Evolutionary conservation across 2,329 filamentous ascomycete genomes (phyloP).

Genomic region (Stagonosporopsis rhizophila): DNA sequence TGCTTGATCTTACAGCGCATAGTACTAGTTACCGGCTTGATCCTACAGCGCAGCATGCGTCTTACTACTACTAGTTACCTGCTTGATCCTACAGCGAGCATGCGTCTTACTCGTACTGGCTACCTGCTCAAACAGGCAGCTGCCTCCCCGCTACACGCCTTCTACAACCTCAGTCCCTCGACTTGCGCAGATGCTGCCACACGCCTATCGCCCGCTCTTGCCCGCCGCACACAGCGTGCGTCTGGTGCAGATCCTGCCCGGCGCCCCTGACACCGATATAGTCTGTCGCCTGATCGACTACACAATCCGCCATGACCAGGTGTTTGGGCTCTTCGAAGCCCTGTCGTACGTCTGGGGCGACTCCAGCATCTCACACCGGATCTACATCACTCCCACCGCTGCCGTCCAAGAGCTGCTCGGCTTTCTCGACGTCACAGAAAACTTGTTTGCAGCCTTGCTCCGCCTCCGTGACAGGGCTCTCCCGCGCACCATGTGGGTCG

Average conservation of each 20-base stretch:
- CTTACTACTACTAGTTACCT: no score
- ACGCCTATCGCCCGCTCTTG: background rate
- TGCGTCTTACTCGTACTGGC: no score
- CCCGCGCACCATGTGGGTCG: slow-evolving; percentile 14
- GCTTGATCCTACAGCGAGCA: no score
- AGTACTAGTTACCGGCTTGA: no score
- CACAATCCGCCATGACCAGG: background rate
- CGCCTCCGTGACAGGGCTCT: background rate
- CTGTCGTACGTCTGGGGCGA: slow-evolving; percentile 10
- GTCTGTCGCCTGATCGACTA: background rate
- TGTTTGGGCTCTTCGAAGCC: background rate
- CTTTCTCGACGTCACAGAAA: background rate
- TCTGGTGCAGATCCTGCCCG: background rate
- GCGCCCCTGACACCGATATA: background rate
- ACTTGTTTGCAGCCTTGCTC: background rate
- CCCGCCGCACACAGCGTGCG: background rate
- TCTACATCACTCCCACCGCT: background rate
- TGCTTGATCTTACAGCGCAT: no score
- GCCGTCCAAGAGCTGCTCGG: no score
- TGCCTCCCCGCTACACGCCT: no score
- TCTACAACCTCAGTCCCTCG: no score
- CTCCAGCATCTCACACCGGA: background rate
- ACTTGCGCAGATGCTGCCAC: no score
- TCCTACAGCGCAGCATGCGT: no score
- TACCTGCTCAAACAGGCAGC: no score